Conservation (phyloP, 495 filamentous ascomycete species). For the Recurvomyces mirabilis region DNA sequence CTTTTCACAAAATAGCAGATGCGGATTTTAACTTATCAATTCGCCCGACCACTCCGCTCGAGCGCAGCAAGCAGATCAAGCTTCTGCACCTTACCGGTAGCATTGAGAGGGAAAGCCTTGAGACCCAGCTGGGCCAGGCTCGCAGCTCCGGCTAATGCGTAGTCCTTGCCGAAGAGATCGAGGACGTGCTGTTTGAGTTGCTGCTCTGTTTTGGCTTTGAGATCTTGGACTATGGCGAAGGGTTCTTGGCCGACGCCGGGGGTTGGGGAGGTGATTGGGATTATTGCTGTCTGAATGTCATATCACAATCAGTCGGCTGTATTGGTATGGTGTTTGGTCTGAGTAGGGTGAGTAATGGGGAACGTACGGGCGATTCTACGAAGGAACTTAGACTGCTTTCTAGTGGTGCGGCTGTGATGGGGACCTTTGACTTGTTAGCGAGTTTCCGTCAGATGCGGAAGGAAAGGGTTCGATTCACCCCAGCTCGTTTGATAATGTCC, state of each 20-base stretch:
- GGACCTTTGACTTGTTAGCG: too few relatives aligned
- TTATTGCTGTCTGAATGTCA: constrained; percentile 3
- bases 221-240: constrained; percentile 1
- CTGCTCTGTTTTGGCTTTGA: neutral
- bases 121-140: constrained; percentile 3
- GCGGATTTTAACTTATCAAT: too few relatives aligned
- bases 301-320: too few relatives aligned
- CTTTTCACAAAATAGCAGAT: too few relatives aligned
- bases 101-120: constrained; percentile 3
- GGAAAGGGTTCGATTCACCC: too few relatives aligned
- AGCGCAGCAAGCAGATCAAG: too few relatives aligned
- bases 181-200: constrained; percentile 3
- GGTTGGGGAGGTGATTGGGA: neutral
- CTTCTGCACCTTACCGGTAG: constrained; percentile 9
- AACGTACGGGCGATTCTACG: neutral
- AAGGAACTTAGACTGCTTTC: neutral
- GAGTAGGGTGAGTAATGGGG: too few relatives aligned
- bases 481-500: constrained; percentile 1
- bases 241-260: constrained; percentile 1
- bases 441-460: too few relatives aligned
- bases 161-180: constrained; percentile 3
- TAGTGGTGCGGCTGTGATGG: constrained; percentile 2
- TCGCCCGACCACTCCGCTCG: too few relatives aligned
- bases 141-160: constrained; percentile 1
- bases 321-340: too few relatives aligned